These are phyloP conservation scores for Lipomyces mesembrius DNA, from an alignment of 805 yeast species.

Conservation along the genomic window DNA sequence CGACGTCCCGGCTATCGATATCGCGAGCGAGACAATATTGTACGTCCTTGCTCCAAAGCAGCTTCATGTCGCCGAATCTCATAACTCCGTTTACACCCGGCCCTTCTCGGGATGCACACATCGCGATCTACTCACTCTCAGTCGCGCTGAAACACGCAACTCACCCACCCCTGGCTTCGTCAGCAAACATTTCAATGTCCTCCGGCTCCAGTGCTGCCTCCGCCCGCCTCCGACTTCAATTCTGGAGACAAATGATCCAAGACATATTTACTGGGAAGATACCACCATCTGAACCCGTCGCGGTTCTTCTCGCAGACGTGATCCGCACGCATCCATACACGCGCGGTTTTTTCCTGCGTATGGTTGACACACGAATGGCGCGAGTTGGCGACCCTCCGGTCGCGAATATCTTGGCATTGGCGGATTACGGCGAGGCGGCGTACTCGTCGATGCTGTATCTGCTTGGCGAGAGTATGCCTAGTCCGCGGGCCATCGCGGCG, in stretches of 20 bases:
- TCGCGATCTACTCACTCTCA: slow-evolving; percentile 64
- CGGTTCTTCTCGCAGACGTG: slow-evolving; percentile 60
- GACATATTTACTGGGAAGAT: slow-evolving; percentile 49
- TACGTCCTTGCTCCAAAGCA: slow-evolving; percentile 13
- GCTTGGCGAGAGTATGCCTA: slow-evolving; percentile 57
- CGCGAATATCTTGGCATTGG: slow-evolving; percentile 59
- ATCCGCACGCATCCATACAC: slow-evolving; percentile 56
- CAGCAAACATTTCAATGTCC: slow-evolving; percentile 60
- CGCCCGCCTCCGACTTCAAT: slow-evolving; percentile 61
- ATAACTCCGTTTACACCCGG: slow-evolving; percentile 71
- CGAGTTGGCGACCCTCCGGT: slow-evolving; percentile 57
- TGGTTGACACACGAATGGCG: slow-evolving; percentile 61
- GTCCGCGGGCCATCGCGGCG: slow-evolving; percentile 47
- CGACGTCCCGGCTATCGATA: slow-evolving; percentile 7
- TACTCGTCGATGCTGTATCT: slow-evolving; percentile 74
- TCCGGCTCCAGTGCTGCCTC: slow-evolving; percentile 53
- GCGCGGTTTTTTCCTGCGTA: slow-evolving; percentile 59
- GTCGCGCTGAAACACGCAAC: slow-evolving; percentile 19
- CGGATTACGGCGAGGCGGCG: slow-evolving; percentile 80
- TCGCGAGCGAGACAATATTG: slow-evolving; percentile 22
- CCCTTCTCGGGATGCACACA: slow-evolving; percentile 62
- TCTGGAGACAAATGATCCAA: slow-evolving; percentile 70
- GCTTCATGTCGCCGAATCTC: slow-evolving; percentile 50
- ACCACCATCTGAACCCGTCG: slow-evolving; percentile 65
- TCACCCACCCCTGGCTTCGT: slow-evolving; percentile 19